Evolutionary conservation across 257 asterid species (phyloP).

Genomic region (Fraxinus pennsylvanica): DNA sequence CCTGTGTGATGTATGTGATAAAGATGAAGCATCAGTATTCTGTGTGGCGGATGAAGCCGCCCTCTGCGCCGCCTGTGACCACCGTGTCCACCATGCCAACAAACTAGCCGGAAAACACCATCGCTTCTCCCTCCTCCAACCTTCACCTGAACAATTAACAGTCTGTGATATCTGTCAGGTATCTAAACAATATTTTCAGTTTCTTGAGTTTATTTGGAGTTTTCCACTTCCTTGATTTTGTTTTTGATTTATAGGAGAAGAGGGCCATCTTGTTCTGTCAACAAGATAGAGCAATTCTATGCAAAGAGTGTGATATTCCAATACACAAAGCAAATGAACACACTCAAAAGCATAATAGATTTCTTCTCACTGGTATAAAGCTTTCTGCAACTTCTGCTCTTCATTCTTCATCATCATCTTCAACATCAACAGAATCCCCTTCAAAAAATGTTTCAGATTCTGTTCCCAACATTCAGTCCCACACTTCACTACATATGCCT

Average conservation of each 20-base stretch:
- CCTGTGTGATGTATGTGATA: slow-evolving; percentile 82
- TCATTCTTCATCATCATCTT: slow-evolving; percentile 26
- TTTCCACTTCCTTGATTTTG: no score
- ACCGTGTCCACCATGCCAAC: slow-evolving; percentile 93
- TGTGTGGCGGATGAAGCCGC: slow-evolving; percentile 91
- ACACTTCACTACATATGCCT: slow-evolving; percentile 25
- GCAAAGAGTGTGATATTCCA: slow-evolving; percentile 73
- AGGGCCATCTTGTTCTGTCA: slow-evolving; percentile 89
- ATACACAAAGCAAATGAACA: slow-evolving; percentile 75
- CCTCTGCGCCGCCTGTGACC: slow-evolving; percentile 85
- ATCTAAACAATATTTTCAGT: background rate
- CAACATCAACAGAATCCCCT: background rate
- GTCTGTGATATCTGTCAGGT: slow-evolving; percentile 93
- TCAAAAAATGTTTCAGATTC: slow-evolving; percentile 23
- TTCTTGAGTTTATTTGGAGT: background rate
- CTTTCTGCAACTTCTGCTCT: slow-evolving; percentile 54
- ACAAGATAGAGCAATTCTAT: slow-evolving; percentile 84
- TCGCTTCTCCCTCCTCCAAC: slow-evolving; percentile 69
- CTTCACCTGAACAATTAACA: slow-evolving; percentile 57
- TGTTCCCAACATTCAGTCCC: slow-evolving; percentile 37
- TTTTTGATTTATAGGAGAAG: slow-evolving; percentile 49
- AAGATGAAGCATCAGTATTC: slow-evolving; percentile 59
- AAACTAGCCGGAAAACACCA: slow-evolving; percentile 86
- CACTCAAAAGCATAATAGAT: slow-evolving; percentile 73
- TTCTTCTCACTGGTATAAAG: slow-evolving; percentile 72